Base-by-base conservation (phyloP, 1,284 basidiomycete genomes). In the Apiotrichum brassicae region DNA sequence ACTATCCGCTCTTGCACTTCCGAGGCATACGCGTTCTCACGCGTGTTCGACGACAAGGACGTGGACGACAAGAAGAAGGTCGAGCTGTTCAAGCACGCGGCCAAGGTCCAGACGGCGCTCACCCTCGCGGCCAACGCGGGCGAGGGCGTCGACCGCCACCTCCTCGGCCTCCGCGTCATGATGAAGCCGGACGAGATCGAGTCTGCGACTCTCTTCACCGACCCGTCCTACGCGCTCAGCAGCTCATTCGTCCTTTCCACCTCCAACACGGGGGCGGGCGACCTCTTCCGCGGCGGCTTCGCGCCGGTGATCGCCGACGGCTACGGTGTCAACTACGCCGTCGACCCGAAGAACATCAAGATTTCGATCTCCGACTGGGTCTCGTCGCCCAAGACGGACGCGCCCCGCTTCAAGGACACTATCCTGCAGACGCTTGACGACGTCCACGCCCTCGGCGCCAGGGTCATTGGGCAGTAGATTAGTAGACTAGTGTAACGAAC, bases 271-370 rank as follows among this genome's bases (percentile, higher is more conserved):
- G 35, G 40, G 16, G 40, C 50, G 1, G 50, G 50, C 24, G 50
- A 52, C 45, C n/a, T 43, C 30, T 47, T 52, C 50, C 50, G 50
- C 32, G 50, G 50, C 30, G 50, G 50, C 9, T 52, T 52, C 22
- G 50, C 50, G 16, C 50, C 50, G 14, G 50, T 52, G 23, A 28
- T 30, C 3, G 41, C 40, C 5, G 36, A 43, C 19, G 50, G 50
- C 24, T 52, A 52, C 25, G 50, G 50, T 20, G 42, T 52, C 19
- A 52, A 52, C 50, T 52, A 52, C 22, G 50, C 50, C 3, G 34
- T 52, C 30, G 50, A 52, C 50, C 45, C 45, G 20, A 40, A 43
- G 41, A 36, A 52, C 45, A 52, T 52, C 41, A 52, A 52, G 45
- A 25, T 47, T 16, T 37, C 30, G 22, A 38, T 52, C 36, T 43